These are phyloP conservation scores for Ramichloridium luteum DNA, from an alignment of 2,329 filamentous ascomycete genomes.

Conservation along the genomic window DNA sequence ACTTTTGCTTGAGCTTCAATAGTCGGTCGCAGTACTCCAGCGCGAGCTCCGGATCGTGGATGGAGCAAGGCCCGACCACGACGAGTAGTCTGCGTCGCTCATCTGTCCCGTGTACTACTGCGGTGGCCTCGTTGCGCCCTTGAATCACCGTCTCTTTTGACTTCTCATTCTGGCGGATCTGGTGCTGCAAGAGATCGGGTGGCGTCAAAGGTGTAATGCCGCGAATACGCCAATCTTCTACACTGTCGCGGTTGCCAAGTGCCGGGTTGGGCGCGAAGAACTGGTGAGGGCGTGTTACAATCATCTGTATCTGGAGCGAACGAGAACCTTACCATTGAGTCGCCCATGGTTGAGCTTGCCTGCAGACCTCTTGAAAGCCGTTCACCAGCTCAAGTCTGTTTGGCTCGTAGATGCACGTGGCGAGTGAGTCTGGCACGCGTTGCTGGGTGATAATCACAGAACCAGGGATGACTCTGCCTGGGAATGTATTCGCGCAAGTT, in stretches of 20 bases:
- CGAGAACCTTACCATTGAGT: too few species aligned
- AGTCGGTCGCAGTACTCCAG: conserved; percentile 86
- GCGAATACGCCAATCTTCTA: conserved; percentile 45
- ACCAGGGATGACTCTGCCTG: too few species aligned
- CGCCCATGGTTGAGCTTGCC: too few species aligned
- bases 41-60: conserved; percentile 84
- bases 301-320: too few species aligned
- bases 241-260: conserved; percentile 37
- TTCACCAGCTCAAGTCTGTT: too few species aligned
- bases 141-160: conserved; percentile 45
- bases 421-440: too few species aligned
- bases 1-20: conserved; percentile 70
- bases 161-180: conserved; percentile 52
- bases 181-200: conserved; percentile 88
- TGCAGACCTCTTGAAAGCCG: too few species aligned
- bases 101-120: conserved; percentile 49
- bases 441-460: too few species aligned
- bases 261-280: conserved; percentile 40
- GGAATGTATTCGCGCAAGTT: too few species aligned
- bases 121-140: conserved; percentile 48
- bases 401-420: too few species aligned
- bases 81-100: conserved; percentile 52
- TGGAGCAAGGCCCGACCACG: conserved; percentile 89
- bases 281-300: too few species aligned
- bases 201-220: conserved; percentile 62